phyloP scores from a whole-genome alignment of 139 green algal species.

The Gonium pectorale region DNA sequence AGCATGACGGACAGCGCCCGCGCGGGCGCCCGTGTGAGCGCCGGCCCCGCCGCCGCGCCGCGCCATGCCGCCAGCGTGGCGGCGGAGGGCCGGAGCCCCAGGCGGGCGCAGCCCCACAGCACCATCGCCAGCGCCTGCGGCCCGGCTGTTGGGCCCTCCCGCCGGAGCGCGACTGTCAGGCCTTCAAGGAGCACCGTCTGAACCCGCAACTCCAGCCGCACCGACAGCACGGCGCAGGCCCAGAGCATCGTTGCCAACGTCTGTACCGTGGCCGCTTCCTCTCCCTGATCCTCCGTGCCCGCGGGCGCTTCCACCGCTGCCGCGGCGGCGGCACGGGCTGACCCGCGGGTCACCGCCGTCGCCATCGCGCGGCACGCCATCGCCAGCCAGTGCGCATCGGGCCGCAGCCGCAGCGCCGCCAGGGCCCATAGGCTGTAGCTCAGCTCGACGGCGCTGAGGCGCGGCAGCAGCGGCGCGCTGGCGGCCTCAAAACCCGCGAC shows the following conservation, averaged over 20 bases:
- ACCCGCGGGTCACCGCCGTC: background rate
- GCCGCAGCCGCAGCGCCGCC: constrained; percentile 16
- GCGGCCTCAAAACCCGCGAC: constrained; percentile 35
- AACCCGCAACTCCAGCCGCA: background rate
- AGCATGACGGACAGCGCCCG: constrained; percentile 5
- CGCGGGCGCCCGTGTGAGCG: background rate
- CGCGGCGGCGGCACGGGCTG: background rate
- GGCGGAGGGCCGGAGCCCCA: background rate
- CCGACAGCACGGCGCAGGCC: constrained; percentile 2
- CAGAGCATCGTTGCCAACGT: constrained; percentile 20
- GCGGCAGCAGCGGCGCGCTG: background rate
- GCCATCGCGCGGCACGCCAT: background rate
- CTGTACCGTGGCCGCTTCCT: background rate
- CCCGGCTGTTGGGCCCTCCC: background rate
- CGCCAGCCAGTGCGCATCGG: constrained; percentile 12
- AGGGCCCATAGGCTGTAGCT: constrained; percentile 50
- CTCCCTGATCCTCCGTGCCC: too few relatives aligned
- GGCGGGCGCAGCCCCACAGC: constrained; percentile 10
- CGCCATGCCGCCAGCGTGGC: background rate
- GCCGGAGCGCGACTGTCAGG: background rate
- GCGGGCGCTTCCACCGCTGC: background rate
- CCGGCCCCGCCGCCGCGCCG: background rate
- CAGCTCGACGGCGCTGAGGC: constrained; percentile 19
- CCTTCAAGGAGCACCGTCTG: background rate
- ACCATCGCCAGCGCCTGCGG: background rate